Evolutionary conservation across 2,329 filamentous ascomycete species (phyloP), one percentile per base, ranked within the genome.

Genomic region (Helotiales sp.): DNA sequence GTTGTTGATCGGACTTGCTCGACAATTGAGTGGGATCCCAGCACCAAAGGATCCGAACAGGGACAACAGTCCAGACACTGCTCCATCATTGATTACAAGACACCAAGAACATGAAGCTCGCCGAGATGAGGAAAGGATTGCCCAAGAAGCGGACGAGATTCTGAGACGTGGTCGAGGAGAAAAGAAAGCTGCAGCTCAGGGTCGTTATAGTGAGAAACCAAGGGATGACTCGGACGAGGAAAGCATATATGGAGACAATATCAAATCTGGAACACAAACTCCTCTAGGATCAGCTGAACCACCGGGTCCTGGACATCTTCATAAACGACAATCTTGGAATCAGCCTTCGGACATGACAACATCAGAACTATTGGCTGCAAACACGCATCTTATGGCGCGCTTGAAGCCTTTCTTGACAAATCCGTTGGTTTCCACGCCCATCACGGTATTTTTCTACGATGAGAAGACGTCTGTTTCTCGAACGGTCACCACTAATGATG

Each of bases 361-460:
- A 24, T 87, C 90, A 10, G 93, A 99, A 77, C 81, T 97, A 11
- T 83, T 87, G 0, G 82, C 90, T 24, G 94, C 95, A 1, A 97
- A 99, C 77, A 86, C 89, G 10, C 93, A 97, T 75, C 84, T 99
- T 52, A 93, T 97, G 89, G 89, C 92, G 61, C 87, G 96, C 62
- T 84, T 99, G 50, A 90, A 89, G 15, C 96, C 96, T 0, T 99
- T 99, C 77, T 86, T 99, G 81, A 93, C 93, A 0, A 94, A 90
- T 47, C 93, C 96, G 0, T 82, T 94, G 65, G 87, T 90, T 0
- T 87, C 91, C 60, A 86, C 89, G 22, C 90, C 94, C 0, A 90
- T 99, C 62, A 97, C 93, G 0, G 84, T 97, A 0, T 97, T 98
- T 82, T 98, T 99, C 79, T 99, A 96, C 80, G 96, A 98, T 74